Evolutionary conservation across 208 protist species (phyloP).

Genomic region (Willaertia magna): DNA sequence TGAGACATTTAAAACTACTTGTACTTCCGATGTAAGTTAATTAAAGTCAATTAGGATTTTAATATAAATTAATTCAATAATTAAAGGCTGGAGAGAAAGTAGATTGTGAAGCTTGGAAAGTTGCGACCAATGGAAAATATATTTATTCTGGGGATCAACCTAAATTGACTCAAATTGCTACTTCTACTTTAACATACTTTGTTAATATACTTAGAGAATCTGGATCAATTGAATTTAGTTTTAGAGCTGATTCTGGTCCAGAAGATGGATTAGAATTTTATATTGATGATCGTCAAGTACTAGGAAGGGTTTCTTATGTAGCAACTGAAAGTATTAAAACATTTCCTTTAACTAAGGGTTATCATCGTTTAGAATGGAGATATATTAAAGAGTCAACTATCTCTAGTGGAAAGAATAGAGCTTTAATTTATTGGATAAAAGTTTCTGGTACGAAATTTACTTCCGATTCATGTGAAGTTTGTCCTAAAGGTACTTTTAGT

Average conservation of each 20-base stretch:
- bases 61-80: too few species aligned
- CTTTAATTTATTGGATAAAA: neutral
- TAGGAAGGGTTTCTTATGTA: neutral
- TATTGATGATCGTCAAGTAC: neutral
- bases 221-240: neutral
- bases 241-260: neutral
- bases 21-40: too few species aligned
- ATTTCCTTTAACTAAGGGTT: neutral
- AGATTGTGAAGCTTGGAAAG: neutral
- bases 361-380: neutral
- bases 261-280: neutral
- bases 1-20: neutral
- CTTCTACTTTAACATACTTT: neutral
- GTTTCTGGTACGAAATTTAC: neutral
- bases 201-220: neutral
- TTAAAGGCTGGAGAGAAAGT: neutral
- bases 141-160: neutral
- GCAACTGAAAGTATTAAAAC: neutral
- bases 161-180: neutral
- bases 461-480: neutral
- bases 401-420: neutral
- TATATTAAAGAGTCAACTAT: neutral
- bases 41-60: too few species aligned
- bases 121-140: neutral
- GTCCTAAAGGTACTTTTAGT: neutral